Conservation (phyloP, 768 basidiomycete genomes). For the Suillus clintonianus region DNA sequence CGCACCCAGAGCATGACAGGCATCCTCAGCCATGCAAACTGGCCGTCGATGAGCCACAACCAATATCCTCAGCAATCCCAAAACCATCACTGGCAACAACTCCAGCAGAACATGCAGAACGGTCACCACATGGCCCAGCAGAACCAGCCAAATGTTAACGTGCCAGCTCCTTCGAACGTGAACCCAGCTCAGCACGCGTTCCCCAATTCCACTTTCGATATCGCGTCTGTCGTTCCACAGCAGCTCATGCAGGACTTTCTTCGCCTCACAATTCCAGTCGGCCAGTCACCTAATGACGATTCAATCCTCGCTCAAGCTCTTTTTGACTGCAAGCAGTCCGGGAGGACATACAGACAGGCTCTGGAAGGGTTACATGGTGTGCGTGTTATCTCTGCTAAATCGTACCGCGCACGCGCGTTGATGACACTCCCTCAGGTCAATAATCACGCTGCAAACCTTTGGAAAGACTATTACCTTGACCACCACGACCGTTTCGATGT, state of each 20-base stretch:
- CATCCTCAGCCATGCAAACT: background rate
- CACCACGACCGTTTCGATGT: slow-evolving; percentile 61
- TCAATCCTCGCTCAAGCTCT: slow-evolving; percentile 54
- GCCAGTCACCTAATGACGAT: slow-evolving; percentile 54
- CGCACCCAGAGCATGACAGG: slow-evolving; percentile 16
- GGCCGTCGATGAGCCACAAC: slow-evolving; percentile 20
- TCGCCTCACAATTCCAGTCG: slow-evolving; percentile 54
- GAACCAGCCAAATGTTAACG: slow-evolving; percentile 10
- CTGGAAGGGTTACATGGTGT: slow-evolving; percentile 71
- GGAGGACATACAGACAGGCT: slow-evolving; percentile 60
- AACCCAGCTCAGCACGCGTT: slow-evolving; percentile 11
- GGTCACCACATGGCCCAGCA: slow-evolving; percentile 30
- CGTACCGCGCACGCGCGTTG: background rate
- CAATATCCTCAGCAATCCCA: slow-evolving; percentile 27
- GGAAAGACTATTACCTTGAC: slow-evolving; percentile 83
- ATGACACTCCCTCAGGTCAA: slow-evolving; percentile 36
- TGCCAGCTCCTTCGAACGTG: background rate
- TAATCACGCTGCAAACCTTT: slow-evolving; percentile 55
- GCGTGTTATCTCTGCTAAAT: slow-evolving; percentile 24
- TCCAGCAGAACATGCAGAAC: slow-evolving; percentile 37
- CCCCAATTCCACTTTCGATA: slow-evolving; percentile 24
- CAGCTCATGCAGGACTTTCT: slow-evolving; percentile 61
- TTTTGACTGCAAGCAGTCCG: slow-evolving; percentile 37
- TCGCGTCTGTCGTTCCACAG: slow-evolving; percentile 42
- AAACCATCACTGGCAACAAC: slow-evolving; percentile 27